Conservation (phyloP, 176 grass and related monocot genomes). For the Elaeis guineensis region DNA sequence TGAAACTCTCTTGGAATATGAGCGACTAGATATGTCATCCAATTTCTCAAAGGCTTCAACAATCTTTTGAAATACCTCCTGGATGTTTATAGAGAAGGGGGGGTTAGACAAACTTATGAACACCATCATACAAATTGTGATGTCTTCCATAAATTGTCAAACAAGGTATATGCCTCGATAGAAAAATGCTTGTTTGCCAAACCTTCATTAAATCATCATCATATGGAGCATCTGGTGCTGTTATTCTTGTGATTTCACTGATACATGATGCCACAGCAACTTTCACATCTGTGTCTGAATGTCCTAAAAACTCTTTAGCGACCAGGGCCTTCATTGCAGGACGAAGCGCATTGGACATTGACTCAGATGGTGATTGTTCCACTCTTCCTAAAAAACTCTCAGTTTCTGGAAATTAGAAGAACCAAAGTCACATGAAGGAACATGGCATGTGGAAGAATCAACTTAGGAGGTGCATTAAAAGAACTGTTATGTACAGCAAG, state of each 20-base stretch:
- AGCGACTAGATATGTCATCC: constrained; percentile 34
- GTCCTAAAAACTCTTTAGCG: constrained; percentile 37
- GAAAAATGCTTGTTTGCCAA: background rate
- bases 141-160: too few relatives aligned
- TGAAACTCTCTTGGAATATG: constrained; percentile 58
- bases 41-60: constrained; percentile 66
- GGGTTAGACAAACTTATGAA: background rate
- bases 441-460: background rate
- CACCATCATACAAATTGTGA: too few relatives aligned
- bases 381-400: constrained; percentile 53
- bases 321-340: constrained; percentile 54
- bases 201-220: constrained; percentile 73
- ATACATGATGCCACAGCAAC: too few relatives aligned
- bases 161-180: too few relatives aligned
- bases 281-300: constrained; percentile 35
- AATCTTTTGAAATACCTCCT: constrained; percentile 72
- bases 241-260: too few relatives aligned
- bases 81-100: background rate
- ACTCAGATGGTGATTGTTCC: constrained; percentile 36
- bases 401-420: constrained; percentile 32
- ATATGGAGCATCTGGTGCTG: too few relatives aligned
- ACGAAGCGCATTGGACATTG: constrained; percentile 30
- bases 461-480: background rate
- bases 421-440: background rate
- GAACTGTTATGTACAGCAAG: background rate